Base-by-base conservation (phyloP, 169 alveolate species). In the Plasmodium coatneyi region DNA sequence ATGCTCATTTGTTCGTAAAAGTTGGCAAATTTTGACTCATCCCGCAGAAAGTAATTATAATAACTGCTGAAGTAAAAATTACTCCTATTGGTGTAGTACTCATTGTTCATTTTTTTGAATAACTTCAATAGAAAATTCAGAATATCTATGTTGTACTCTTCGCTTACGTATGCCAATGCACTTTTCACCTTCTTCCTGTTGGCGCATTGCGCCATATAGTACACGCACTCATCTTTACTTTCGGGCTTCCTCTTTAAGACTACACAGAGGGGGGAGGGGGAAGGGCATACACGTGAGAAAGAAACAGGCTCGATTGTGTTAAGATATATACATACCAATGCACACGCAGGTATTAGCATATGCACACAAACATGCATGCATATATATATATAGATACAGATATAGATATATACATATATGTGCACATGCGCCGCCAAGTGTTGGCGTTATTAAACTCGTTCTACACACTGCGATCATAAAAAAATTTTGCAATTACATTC, bases 81-180 rank as follows among this genome's bases (percentile, higher is more conserved):
- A 54, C 34, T 70, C 34, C 28, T 76, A 46, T 86, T 86, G 16
- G 74, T 86, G 49, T 86, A 86, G 70, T 86, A 86, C n/a, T 86
- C 93, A 86, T 86, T 86, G 80, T 86, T 86, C 49, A 86, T 86
- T 78, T 52, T 86, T 76, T 86, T 86, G 70, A 74, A 86, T 86
- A 86, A 43, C 66, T 86, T 86, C 80, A 86, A 86, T 49, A 86
- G 60, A 76, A 86, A 86, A 86, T 86, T 86, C 66, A 86, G 80
- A 76, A 86, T 34, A 1, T 86, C 93, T n/a, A 76, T 74, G 66
- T 86, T 52, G 80, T 86, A 30, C 39, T 76, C 93, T 86, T 76
- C 93, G 70, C 32, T 78, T 70, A 86, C 41, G 66, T 78, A 49
- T 34, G 32, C 84, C 43, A 86, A 25, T n/a, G 93, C 93, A 78